A percentile compares a stretch with the other conserved stretches of the same genome.
phyloP scores from a whole-genome alignment of 306 rosid genomes.

The Sphenostylis stenocarpa region DNA sequence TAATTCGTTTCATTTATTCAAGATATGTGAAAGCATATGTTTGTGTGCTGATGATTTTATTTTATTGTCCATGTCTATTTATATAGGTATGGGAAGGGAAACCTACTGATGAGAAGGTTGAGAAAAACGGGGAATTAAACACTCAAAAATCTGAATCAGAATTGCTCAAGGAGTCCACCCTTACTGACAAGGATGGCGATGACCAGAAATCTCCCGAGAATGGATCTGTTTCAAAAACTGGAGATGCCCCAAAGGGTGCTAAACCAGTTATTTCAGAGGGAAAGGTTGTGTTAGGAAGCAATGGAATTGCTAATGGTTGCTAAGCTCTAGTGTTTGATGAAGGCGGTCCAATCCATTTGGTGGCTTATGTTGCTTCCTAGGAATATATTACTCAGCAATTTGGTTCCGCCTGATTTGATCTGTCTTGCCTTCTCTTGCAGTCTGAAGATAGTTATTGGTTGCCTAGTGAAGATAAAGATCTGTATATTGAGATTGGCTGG shows the following conservation, averaged over 20 bases:
- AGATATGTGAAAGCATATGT: not conserved
- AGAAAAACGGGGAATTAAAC: constrained; percentile 52
- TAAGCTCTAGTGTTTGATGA: constrained; percentile 36
- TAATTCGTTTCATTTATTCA: not conserved
- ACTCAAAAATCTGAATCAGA: constrained; percentile 55
- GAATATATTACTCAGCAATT: constrained; percentile 35
- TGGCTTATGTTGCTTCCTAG: constrained; percentile 35
- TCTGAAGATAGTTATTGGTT: constrained; percentile 41
- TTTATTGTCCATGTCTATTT: not conserved
- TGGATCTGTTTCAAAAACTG: constrained; percentile 57
- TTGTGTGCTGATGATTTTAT: not conserved
- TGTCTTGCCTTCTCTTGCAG: constrained; percentile 47
- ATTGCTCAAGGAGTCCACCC: constrained; percentile 46
- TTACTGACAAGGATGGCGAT: constrained; percentile 34
- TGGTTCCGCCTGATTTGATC: constrained; percentile 45
- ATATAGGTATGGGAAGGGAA: constrained; percentile 95
- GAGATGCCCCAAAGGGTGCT: constrained; percentile 86
- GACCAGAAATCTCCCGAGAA: constrained; percentile 52
- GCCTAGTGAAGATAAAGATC: constrained; percentile 46
- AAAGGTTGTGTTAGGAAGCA: constrained; percentile 47
- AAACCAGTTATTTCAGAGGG: constrained; percentile 66
- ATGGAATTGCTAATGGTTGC: constrained; percentile 80
- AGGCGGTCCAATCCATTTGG: constrained; percentile 48
- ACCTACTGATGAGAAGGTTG: constrained; percentile 67
- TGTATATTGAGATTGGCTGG: constrained; percentile 47